Percentiles rank a stretch among this genome's conserved stretches.
phyloP scores from a whole-genome alignment of 257 asterid genomes.

The Paraleonurus japonicus region DNA sequence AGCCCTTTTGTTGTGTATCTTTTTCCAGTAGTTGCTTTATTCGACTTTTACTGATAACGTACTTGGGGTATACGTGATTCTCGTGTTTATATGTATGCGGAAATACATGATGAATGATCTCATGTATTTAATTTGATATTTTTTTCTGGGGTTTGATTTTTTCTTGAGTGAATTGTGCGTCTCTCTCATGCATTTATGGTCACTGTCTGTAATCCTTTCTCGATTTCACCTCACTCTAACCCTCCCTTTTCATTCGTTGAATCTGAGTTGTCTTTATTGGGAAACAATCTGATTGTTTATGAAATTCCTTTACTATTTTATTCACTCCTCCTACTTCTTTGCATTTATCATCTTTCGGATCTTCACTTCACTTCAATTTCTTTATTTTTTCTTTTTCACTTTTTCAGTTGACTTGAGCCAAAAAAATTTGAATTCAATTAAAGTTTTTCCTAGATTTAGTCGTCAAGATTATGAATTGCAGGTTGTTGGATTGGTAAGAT shows the following conservation, averaged over 20 bases:
- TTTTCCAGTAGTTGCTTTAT: conserved; percentile 27
- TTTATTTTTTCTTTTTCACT: too few species aligned
- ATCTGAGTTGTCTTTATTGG: conserved; percentile 20
- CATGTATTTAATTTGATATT: neutral
- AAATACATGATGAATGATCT: neutral
- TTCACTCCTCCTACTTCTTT: neutral
- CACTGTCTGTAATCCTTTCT: conserved; percentile 13
- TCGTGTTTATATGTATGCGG: conserved; percentile 14
- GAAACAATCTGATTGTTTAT: neutral
- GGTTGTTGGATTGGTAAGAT: conserved; percentile 34
- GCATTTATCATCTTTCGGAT: conserved; percentile 27
- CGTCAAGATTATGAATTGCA: neutral
- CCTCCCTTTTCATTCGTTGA: conserved; percentile 15
- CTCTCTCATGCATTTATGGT: conserved; percentile 36
- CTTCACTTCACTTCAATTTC: conserved; percentile 17
- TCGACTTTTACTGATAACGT: conserved; percentile 23
- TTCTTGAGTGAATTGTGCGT: conserved; percentile 5
- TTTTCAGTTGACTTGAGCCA: conserved; percentile 34
- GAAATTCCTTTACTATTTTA: neutral
- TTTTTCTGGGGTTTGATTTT: neutral
- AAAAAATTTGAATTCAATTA: neutral
- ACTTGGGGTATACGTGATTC: conserved; percentile 24
- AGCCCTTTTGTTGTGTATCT: conserved; percentile 28
- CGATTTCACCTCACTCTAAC: conserved; percentile 22
- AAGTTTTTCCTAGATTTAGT: neutral